phyloP scores from a whole-genome alignment of 2,329 filamentous ascomycete genomes.

The Rhynchosporium graminicola region DNA sequence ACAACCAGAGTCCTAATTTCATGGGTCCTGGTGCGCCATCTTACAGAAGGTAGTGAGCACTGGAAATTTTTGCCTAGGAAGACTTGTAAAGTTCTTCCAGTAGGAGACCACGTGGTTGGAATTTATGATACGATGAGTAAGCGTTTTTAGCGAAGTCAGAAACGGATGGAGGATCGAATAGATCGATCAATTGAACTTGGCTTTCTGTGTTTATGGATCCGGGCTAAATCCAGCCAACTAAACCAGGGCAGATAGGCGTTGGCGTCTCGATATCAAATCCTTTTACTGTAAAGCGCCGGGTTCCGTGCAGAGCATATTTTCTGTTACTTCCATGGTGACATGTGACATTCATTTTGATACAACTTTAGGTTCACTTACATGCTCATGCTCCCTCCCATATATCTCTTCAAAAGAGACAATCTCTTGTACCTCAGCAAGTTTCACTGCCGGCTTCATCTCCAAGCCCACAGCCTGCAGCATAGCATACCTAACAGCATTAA shows the following conservation, averaged over 20 bases:
- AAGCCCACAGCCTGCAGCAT: conserved; percentile 63
- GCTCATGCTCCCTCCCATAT: conserved; percentile 16
- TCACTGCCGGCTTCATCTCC: conserved; percentile 46
- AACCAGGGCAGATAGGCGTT: conserved; percentile 1
- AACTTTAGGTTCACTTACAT: conserved; percentile 1
- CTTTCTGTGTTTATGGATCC: conserved; percentile 10
- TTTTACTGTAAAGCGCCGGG: neutral
- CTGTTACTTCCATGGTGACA: neutral
- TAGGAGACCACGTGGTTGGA: neutral
- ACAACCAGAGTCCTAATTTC: conserved; percentile 24
- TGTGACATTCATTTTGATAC: neutral
- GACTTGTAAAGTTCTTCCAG: conserved; percentile 4
- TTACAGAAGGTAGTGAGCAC: neutral
- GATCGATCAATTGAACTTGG: conserved; percentile 9
- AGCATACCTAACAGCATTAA: conserved; percentile 64
- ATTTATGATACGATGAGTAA: conserved; percentile 15
- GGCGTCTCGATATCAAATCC: conserved; percentile 3
- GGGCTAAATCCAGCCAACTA: neutral
- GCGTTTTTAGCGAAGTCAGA: conserved; percentile 1
- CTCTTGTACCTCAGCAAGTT: conserved; percentile 39
- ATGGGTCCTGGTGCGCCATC: conserved; percentile 15
- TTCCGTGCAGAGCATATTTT: neutral
- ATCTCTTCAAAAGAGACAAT: conserved; percentile 38
- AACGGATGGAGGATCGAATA: neutral
- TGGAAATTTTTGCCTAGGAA: neutral